Percentiles rank a stretch among this genome's conserved stretches.
phyloP scores from a whole-genome alignment of 2,329 filamentous ascomycete genomes.

The Aspergillus fijiensis region DNA sequence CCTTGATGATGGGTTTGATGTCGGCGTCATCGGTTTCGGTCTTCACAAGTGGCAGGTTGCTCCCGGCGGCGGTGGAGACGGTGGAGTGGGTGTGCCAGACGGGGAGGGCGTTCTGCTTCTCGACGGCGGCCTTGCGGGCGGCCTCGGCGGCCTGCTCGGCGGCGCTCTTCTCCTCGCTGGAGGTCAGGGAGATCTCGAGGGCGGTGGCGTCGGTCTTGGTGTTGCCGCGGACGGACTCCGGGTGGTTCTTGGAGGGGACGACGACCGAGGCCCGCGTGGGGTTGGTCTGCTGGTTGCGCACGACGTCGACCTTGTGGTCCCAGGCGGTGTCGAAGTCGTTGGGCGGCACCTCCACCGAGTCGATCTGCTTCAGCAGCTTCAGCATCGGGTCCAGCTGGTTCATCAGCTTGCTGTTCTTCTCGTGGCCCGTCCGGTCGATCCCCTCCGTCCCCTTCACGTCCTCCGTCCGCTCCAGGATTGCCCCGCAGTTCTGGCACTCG shows the following conservation, averaged over 20 bases:
- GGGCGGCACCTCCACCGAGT: slow-evolving; percentile 47
- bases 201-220: slow-evolving; percentile 46
- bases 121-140: slow-evolving; percentile 48
- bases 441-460: slow-evolving; percentile 45
- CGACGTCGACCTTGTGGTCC: slow-evolving; percentile 49
- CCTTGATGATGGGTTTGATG: slow-evolving; percentile 42
- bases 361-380: slow-evolving; percentile 50
- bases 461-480: slow-evolving; percentile 46
- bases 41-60: slow-evolving; percentile 28
- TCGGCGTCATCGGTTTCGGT: slow-evolving; percentile 28
- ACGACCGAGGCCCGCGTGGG: slow-evolving; percentile 43
- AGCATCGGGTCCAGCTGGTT: slow-evolving; percentile 49
- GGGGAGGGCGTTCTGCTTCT: slow-evolving; percentile 53
- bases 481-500: slow-evolving; percentile 74
- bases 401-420: slow-evolving; percentile 52
- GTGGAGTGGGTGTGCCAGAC: slow-evolving; percentile 55
- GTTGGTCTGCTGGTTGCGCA: slow-evolving; percentile 44
- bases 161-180: slow-evolving; percentile 49
- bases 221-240: slow-evolving; percentile 41
- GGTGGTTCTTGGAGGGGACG: slow-evolving; percentile 39
- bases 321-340: slow-evolving; percentile 52
- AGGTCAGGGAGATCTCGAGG: slow-evolving; percentile 52
- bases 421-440: slow-evolving; percentile 48
- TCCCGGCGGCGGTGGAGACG: slow-evolving; percentile 34
- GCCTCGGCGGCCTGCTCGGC: slow-evolving; percentile 50